Conservation (phyloP, 768 basidiomycete genomes). For the Chalciporus pseudorubinellus region DNA sequence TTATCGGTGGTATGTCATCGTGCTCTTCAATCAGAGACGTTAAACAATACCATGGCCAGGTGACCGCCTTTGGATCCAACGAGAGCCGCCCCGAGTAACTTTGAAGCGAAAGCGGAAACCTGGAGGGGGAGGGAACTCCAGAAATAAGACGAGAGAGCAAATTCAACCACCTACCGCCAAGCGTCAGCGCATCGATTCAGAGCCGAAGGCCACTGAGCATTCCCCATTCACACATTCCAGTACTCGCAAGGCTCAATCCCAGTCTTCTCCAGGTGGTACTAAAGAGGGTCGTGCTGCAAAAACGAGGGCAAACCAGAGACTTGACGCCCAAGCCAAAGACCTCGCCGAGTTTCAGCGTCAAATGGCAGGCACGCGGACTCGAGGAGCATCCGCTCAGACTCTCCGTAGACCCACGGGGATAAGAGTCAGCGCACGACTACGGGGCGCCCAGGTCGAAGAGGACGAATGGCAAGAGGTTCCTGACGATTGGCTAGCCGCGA, state of each 20-base stretch:
- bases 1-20: constrained; percentile 63
- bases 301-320: constrained; percentile 63
- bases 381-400: constrained; percentile 12
- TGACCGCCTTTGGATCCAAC: constrained; percentile 85
- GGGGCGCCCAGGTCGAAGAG: constrained; percentile 51
- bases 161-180: constrained; percentile 19
- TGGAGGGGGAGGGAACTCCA: constrained; percentile 31
- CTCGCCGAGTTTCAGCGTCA: constrained; percentile 61
- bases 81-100: constrained; percentile 51
- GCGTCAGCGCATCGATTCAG: constrained; percentile 23
- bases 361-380: constrained; percentile 17
- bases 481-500: constrained; percentile 56
- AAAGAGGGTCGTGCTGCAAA: constrained; percentile 65
- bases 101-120: constrained; percentile 44
- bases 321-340: constrained; percentile 68
- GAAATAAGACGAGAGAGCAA: constrained; percentile 18
- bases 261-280: constrained; percentile 30
- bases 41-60: constrained; percentile 38
- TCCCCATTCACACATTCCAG: constrained; percentile 11
- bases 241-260: constrained; percentile 14
- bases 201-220: neutral
- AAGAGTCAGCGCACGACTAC: constrained; percentile 62
- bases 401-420: constrained; percentile 48
- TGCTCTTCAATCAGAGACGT: neutral
- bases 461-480: constrained; percentile 79